Base-by-base conservation (phyloP, 257 asterid genomes). In the Jaltomata sinuosa region DNA sequence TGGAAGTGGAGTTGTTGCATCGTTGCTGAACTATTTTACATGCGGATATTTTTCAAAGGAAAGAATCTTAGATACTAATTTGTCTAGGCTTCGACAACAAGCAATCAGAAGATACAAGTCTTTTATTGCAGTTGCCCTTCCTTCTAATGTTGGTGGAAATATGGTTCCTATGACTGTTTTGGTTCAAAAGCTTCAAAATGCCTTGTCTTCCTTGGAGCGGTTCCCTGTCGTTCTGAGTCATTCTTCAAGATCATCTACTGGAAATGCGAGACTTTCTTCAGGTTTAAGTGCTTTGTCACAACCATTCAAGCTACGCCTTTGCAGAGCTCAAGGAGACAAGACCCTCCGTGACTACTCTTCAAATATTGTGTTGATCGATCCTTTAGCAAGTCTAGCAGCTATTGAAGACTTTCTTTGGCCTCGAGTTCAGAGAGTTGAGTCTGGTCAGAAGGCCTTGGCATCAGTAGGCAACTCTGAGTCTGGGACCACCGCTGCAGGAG, bases 261-360 rank as follows among this genome's bases (percentile, higher is more conserved):
- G 97, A 53, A 93, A 85, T 90, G 86, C 98, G 22, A 96, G 97
- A 38, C 98, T 95, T 85, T 93, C 98, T 85, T 97, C 99, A 87
- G 99, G 99, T 85, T 88, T 94, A 82, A 90, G 94, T 89, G 97
- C 96, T 83, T 91, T 97, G 68, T 89, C 99, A 22, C 98, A 94
- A 84, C 99, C 99, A 65, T 91, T 95, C 67, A 97, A 97, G 93
- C 90, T 97, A 84, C 97, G 99, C 78, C 99, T 97, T 82, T 97
- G 99, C 83, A 90, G 99, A 88, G 97, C 97, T 50, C 91, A 90
- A 61, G 99, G 97, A 86, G 99, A 97, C 81, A 95, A 94, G 89
- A 92, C 98, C 86, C 97, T 97, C 5, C 98, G 97, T 49, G 99
- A 97, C 87, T 97, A 97, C 92, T 97, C 99, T 10, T 95, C 99